Conservation (phyloP, 306 rosid genomes). For the Trichosanthes truncata region DNA sequence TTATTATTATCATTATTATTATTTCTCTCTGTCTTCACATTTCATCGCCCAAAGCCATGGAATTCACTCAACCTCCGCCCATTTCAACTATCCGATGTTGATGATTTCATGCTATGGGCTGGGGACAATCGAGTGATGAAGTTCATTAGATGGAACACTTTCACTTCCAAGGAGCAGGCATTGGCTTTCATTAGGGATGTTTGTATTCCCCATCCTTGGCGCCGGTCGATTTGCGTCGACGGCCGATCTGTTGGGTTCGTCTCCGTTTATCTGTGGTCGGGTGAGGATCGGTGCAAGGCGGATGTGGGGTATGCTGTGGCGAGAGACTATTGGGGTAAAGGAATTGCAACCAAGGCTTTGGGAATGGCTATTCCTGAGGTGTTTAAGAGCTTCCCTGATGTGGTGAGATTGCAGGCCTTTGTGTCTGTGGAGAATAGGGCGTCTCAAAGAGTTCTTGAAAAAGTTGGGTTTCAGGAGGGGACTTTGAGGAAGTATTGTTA, state of each 20-base stretch:
- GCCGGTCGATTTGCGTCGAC: slow-evolving; percentile 36
- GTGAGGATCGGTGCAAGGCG: slow-evolving; percentile 36
- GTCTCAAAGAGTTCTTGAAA: slow-evolving; percentile 60
- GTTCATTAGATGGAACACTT: slow-evolving; percentile 26
- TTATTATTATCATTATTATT: no score
- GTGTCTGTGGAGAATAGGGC: slow-evolving; percentile 28
- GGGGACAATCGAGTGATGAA: slow-evolving; percentile 40
- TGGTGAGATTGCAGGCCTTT: slow-evolving; percentile 43
- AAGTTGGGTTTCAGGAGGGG: slow-evolving; percentile 57
- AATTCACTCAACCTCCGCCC: slow-evolving; percentile 19
- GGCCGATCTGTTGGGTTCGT: slow-evolving; percentile 39
- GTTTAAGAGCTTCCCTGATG: slow-evolving; percentile 29
- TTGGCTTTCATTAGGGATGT: slow-evolving; percentile 38
- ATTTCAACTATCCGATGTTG: slow-evolving; percentile 36
- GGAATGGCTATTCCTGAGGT: slow-evolving; percentile 27
- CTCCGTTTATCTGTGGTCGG: slow-evolving; percentile 22
- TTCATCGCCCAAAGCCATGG: neutral
- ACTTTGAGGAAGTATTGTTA: slow-evolving; percentile 35
- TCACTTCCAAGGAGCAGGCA: slow-evolving; percentile 41
- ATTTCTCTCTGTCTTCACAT: neutral
- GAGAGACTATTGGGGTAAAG: slow-evolving; percentile 40
- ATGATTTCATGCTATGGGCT: slow-evolving; percentile 46
- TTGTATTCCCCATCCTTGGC: slow-evolving; percentile 61
- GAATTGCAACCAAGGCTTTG: slow-evolving; percentile 37
- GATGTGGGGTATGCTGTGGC: slow-evolving; percentile 41